Evolutionary conservation across 352 stramenopile genomes (phyloP), one percentile per base, ranked within the genome.

Genomic region (Discostella stelligera): DNA sequence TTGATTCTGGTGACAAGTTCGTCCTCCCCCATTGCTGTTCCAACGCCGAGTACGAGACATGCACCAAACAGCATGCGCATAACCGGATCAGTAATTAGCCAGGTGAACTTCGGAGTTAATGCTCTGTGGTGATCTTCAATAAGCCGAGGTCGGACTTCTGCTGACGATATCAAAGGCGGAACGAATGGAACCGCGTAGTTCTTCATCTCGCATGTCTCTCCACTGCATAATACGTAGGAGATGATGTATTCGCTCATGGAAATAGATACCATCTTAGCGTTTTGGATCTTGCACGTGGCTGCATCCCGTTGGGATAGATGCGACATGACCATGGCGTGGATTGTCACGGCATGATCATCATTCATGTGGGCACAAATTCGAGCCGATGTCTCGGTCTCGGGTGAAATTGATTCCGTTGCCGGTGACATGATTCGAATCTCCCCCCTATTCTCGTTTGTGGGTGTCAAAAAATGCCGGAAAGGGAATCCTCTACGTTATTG

Each of bases 51-150:
- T 11, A 82, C 13, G 18, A 48, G 32, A 32, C 60, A 79, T 13
- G 71, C 27, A 6, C 78, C 44, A n/a, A 86, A 72, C 52, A 88
- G 63, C 13, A 79, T 63, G 1, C 83, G 32, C 20, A 73, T 66
- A 18, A 86, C 37, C 9, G 83, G 77, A 68, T 87, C 79, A 20
- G 77, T 80, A 5, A 85, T 16, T 14, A 90, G 49, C 83, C 83
- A 90, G 11, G 37, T 27, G 18, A 78, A 39, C 63, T 83, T 77
- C 0, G 83, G 80, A 21, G 60, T 25, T 37, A 76, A 77, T 25
- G 80, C 74, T 54, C 77, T 13, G 53, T 78, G 70, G 53, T 84
- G 79, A 50, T 87, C 39, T 49, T 69, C 13, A 41, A 87, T 54
- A n/a, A 82, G 46, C 5, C 72, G 66, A 30, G 60, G 30, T 66